Percentiles rank a stretch among this genome's conserved stretches.
Evolutionary conservation across 169 alveolate species (phyloP).

Genomic region (Eimeria falciformis): DNA sequence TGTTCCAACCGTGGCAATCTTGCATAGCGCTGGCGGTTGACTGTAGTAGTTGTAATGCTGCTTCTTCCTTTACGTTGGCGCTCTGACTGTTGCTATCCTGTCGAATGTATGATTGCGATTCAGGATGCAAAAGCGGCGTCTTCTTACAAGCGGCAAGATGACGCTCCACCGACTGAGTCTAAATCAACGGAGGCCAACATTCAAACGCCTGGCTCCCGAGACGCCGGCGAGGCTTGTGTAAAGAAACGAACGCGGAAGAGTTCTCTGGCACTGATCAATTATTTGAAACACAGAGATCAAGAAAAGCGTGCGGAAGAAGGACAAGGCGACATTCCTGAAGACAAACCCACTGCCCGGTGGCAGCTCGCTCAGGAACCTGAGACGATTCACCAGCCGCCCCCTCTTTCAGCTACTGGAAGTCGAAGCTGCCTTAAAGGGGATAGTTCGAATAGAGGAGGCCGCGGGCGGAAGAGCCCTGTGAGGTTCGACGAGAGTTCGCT

Average conservation of each 20-base stretch:
- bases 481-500: constrained; percentile 75
- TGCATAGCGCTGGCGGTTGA: no score
- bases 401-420: constrained; percentile 33
- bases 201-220: constrained; percentile 6
- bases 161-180: constrained; percentile 58
- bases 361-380: constrained; percentile 70
- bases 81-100: not conserved
- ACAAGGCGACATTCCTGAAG: constrained; percentile 49
- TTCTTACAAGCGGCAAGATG: constrained; percentile 74
- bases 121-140: constrained; percentile 76
- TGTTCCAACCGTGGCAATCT: no score
- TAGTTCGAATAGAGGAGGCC: constrained; percentile 2
- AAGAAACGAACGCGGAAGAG: constrained; percentile 77
- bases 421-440: constrained; percentile 50
- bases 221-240: constrained; percentile 65
- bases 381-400: constrained; percentile 72
- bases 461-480: constrained; percentile 64
- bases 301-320: constrained; percentile 65
- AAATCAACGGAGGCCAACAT: constrained; percentile 33
- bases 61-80: no score
- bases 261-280: constrained; percentile 69
- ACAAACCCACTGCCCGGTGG: constrained; percentile 66
- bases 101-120: not conserved
- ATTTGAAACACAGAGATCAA: constrained; percentile 68
- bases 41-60: no score